Conservation (phyloP, 805 yeast genomes). For the Candida dajiaensis region DNA sequence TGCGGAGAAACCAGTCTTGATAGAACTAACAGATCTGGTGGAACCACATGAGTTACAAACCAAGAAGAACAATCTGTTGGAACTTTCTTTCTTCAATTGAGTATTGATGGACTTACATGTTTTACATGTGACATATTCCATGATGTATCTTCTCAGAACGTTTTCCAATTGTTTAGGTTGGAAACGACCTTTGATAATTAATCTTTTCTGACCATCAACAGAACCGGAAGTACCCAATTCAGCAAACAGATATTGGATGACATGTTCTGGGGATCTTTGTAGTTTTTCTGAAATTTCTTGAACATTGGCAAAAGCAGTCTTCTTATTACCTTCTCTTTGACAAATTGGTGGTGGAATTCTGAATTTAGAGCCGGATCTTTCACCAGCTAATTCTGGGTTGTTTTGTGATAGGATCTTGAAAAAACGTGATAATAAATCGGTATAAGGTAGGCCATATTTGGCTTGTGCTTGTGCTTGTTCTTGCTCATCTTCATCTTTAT, state of each 20-base stretch:
- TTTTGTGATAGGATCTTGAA: conserved; percentile 81
- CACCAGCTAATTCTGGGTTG: conserved; percentile 98
- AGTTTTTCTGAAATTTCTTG: conserved; percentile 90
- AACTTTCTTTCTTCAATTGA: conserved; percentile 88
- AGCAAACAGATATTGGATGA: conserved; percentile 93
- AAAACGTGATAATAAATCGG: conserved; percentile 74
- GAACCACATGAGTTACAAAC: conserved; percentile 98
- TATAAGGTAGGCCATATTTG: conserved; percentile 65
- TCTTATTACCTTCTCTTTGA: conserved; percentile 95
- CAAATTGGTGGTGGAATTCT: conserved; percentile 97
- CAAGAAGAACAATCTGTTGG: conserved; percentile 94
- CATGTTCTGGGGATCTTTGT: conserved; percentile 96
- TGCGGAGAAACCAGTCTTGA: conserved; percentile 99
- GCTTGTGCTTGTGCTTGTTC: conserved; percentile 29
- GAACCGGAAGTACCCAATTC: conserved; percentile 99
- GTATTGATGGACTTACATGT: conserved; percentile 98
- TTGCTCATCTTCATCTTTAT: conserved; percentile 24
- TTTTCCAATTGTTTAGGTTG: conserved; percentile 97
- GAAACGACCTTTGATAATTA: conserved; percentile 96
- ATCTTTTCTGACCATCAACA: conserved; percentile 95
- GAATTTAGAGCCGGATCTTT: conserved; percentile 84
- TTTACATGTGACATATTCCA: conserved; percentile 97
- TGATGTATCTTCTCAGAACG: conserved; percentile 90
- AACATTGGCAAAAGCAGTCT: conserved; percentile 92
- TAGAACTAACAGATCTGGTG: conserved; percentile 91